Base-by-base conservation (phyloP, 176 grass and related monocot species). In the Avena insularis region DNA sequence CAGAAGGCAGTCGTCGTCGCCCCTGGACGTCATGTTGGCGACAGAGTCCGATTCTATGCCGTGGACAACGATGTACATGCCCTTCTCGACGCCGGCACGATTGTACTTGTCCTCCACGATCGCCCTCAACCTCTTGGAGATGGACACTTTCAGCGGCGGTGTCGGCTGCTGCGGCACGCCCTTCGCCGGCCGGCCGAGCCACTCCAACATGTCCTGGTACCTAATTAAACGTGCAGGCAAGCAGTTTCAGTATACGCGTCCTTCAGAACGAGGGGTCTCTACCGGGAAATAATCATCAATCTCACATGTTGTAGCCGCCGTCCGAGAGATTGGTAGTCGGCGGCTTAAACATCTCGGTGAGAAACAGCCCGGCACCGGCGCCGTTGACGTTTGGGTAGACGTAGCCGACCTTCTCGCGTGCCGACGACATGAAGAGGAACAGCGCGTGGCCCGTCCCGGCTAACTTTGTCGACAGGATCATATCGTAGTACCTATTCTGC, bases 371-470 rank as follows among this genome's bases (percentile, higher is more conserved):
- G 1, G 93, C 93, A 40, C 96, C 93, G 48, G 71, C 91, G 4
- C 77, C 81, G 76, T 98, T 98, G 57, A 98, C 96, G 60, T 98
- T 80, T 8, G 96, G 96, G 79, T 94, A 94, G 9, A 98, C 87
- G 79, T 98, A 98, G 85, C 96, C 93, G 3, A 91, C 82, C 87
- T 94, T 95, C 84, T 98, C 93, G 7, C 93, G 88, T 3, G 96
- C 81, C 15, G 96, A 98, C 15, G 91, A 86, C 96, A 95, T 91
- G 88, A 98, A 91, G 79, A 98, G 87, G 86, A 98, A 98, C n/a
- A 94, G 88, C 20, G 90, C 91, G 86, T 98, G 96, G 51, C 90
- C 96, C 5, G 92, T 53, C 31, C 96, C 96, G 2, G 90, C 93
- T 12, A 98, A 40, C 78, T 89, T 91, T 3, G 96, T 98, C 15